Conservation (phyloP, 169 alveolate genomes). For the Theileria annulata region DNA sequence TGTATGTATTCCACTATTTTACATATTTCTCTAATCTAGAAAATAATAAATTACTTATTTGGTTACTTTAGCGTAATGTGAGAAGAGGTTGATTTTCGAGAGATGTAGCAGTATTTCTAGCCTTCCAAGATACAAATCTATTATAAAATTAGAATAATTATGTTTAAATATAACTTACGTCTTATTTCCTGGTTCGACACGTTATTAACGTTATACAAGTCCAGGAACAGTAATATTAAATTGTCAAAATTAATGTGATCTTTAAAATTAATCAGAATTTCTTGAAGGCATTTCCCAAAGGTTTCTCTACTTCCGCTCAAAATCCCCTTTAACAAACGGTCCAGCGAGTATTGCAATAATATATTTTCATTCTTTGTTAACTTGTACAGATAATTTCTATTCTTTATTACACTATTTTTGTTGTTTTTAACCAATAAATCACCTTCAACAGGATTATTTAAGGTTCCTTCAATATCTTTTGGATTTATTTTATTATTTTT, state of each 20-base stretch:
- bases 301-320: constrained; percentile 31
- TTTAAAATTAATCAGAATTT: not conserved
- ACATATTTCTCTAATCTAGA: not conserved
- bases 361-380: constrained; percentile 22
- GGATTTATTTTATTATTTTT: too few relatives aligned
- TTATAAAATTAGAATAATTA: not conserved
- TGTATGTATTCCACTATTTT: constrained; percentile 21
- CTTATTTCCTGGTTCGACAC: constrained; percentile 20
- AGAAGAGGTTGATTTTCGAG: constrained; percentile 7
- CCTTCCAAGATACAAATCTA: constrained; percentile 48
- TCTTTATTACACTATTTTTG: not conserved
- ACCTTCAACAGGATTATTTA: not conserved
- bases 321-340: constrained; percentile 47
- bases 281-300: constrained; percentile 11
- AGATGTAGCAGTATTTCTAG: not conserved
- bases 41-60: not conserved
- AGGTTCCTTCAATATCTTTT: not conserved
- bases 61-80: not conserved
- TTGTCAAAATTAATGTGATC: constrained; percentile 3
- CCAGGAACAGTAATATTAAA: not conserved
- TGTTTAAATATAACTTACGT: constrained; percentile 19
- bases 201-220: not conserved
- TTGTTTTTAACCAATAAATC: not conserved
- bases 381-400: constrained; percentile 41
- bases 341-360: constrained; percentile 55